Evolutionary conservation across 2,329 filamentous ascomycete species (phyloP).

Genomic region (Ophiostoma australiae): DNA sequence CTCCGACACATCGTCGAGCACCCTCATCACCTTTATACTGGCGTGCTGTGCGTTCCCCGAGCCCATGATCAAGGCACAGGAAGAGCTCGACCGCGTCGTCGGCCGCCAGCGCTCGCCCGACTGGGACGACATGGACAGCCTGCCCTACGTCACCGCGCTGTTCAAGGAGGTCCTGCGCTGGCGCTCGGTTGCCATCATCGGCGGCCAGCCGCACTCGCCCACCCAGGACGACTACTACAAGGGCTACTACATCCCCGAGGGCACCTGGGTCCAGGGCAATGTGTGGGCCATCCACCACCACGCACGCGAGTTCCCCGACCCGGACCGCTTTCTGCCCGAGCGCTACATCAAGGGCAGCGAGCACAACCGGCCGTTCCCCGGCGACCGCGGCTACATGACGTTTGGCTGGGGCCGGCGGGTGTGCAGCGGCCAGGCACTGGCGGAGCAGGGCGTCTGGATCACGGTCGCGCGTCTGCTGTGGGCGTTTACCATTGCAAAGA

Average conservation of each 20-base stretch:
- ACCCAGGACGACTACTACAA: slow-evolving; percentile 45
- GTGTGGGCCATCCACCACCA: slow-evolving; percentile 48
- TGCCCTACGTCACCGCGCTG: slow-evolving; percentile 51
- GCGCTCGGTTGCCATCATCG: slow-evolving; percentile 50
- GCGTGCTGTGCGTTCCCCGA: slow-evolving; percentile 48
- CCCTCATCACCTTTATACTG: slow-evolving; percentile 45
- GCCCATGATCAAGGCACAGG: slow-evolving; percentile 44
- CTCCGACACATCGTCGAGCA: slow-evolving; percentile 46
- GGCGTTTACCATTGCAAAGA: slow-evolving; percentile 50
- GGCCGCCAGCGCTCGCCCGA: slow-evolving; percentile 44
- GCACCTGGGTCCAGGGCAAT: slow-evolving; percentile 47
- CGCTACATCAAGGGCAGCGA: slow-evolving; percentile 39
- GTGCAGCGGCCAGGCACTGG: slow-evolving; percentile 51
- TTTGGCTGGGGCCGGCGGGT: slow-evolving; percentile 54
- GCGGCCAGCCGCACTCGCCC: slow-evolving; percentile 47
- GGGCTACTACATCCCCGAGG: slow-evolving; percentile 47
- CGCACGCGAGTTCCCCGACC: slow-evolving; percentile 45
- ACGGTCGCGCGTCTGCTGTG: slow-evolving; percentile 53
- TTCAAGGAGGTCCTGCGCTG: slow-evolving; percentile 55
- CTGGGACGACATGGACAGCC: slow-evolving; percentile 43
- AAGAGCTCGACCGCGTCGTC: slow-evolving; percentile 49
- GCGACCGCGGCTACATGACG: slow-evolving; percentile 49
- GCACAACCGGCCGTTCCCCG: slow-evolving; percentile 43
- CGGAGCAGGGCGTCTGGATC: slow-evolving; percentile 57
- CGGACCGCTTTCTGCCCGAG: slow-evolving; percentile 42